phyloP scores from a whole-genome alignment of 495 filamentous ascomycete genomes.

The Xylaria curta region DNA sequence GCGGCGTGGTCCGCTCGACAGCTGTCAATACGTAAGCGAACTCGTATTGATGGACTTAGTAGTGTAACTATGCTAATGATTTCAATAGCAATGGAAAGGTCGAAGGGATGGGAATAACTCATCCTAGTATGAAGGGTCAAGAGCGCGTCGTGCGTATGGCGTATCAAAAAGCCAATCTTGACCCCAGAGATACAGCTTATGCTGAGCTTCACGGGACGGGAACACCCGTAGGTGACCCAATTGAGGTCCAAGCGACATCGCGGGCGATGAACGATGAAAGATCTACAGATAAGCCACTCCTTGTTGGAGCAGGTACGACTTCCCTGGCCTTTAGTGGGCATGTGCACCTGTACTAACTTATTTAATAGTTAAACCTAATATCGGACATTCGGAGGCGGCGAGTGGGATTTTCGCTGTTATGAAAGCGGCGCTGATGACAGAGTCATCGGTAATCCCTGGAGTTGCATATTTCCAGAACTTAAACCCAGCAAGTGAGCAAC shows the following conservation, averaged over 20 bases:
- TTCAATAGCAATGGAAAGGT: conserved; percentile 55
- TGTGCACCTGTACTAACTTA: not conserved
- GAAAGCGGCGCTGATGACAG: conserved; percentile 61
- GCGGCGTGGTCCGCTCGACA: conserved; percentile 64
- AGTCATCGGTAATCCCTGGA: conserved; percentile 54
- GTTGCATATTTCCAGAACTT: conserved; percentile 56
- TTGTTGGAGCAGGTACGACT: conserved; percentile 58
- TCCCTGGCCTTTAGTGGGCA: not conserved
- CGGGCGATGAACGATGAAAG: conserved; percentile 45
- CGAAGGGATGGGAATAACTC: conserved; percentile 58
- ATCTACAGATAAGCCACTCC: conserved; percentile 42
- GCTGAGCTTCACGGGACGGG: conserved; percentile 52
- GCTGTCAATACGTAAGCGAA: conserved; percentile 56
- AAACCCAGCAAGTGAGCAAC: conserved; percentile 51
- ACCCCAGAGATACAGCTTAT: conserved; percentile 42
- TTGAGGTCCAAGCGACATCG: conserved; percentile 51
- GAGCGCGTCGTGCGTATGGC: conserved; percentile 57
- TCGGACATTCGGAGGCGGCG: conserved; percentile 51
- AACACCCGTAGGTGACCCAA: conserved; percentile 59
- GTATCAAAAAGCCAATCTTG: conserved; percentile 51
- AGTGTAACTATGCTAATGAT: not conserved
- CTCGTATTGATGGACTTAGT: conserved; percentile 32
- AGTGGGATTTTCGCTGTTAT: conserved; percentile 59
- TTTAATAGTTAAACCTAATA: conserved; percentile 48
- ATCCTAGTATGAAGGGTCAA: conserved; percentile 63